Base-by-base conservation (phyloP, 2,329 filamentous ascomycete genomes). In the Alternaria ethzedia region DNA sequence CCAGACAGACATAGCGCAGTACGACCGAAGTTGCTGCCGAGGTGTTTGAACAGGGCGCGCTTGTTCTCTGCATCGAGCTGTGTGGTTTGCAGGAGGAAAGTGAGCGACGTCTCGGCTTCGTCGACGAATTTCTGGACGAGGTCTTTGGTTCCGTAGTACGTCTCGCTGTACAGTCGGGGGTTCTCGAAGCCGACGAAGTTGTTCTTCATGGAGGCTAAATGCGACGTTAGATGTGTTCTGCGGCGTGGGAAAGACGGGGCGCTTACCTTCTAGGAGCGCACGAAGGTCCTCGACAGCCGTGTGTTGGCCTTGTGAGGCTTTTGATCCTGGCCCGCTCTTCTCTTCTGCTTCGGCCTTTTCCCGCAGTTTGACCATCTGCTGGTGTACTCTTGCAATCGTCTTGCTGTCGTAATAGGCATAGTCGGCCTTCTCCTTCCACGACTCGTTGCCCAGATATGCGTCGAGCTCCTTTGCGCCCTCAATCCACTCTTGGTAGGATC, bases 101-200 rank as follows among this genome's bases (percentile, higher is more conserved):
- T 84, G 50, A 97, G 84, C 28, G 86, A 86, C 3, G 81, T 86
- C 83, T 91, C 89, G 52, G 91, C 90, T 81, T 98, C 94, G 65
- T 97, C 93, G 47, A 97, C 84, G 75, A 95, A 98, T 59, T 90
- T 89, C 80, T 98, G 96, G 28, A 97, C 92, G 68, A 97, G 81
- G 65, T 96, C 89, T 80, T 99, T 99, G n/a, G 96, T 98, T 30
- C 96, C 96, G 72, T 94, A 97, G 78, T 99, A 99, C 4, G 95
- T 97, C 82, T 98, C 94, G 73, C 93, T 97, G 79, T 99, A 99
- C n/a, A 99, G 82, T 58, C 93, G 88, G 10, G 95, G 89, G 73
- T 97, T 98, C 80, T 99, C 96, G 13, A 97, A 90, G 0, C 96
- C 96, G 17, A 93, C 93, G 80, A 98, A 99, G 77, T 99, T 98